A percentile compares a stretch with the other conserved stretches of the same genome.
phyloP scores from a whole-genome alignment of 1,284 basidiomycete genomes.

The Moniliophthora roreri region DNA sequence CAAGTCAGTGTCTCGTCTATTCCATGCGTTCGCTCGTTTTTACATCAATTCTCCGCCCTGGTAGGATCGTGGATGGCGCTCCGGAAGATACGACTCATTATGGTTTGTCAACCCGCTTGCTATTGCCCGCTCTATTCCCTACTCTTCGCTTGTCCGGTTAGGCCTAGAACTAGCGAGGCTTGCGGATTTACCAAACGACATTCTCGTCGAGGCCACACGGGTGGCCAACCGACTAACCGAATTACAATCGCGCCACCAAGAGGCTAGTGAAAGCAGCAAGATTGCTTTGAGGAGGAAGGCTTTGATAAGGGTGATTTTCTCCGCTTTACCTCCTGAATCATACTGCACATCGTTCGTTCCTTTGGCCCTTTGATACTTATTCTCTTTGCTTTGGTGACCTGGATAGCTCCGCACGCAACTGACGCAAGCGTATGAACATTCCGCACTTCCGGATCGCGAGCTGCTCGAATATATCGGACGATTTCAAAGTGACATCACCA shows the following conservation, averaged over 20 bases:
- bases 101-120: constrained; percentile 32
- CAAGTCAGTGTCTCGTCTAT: constrained; percentile 47
- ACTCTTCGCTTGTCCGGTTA: constrained; percentile 18
- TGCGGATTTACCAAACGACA: constrained; percentile 75
- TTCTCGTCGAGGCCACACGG: constrained; percentile 59
- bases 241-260: constrained; percentile 57
- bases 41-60: neutral
- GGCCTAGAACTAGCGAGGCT: constrained; percentile 84
- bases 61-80: constrained; percentile 66
- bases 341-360: neutral
- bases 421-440: constrained; percentile 66
- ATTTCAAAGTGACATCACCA: constrained; percentile 68
- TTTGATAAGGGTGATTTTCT: constrained; percentile 56
- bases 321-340: neutral
- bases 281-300: constrained; percentile 64
- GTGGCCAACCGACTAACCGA: constrained; percentile 62
- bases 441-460: constrained; percentile 66
- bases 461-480: constrained; percentile 60
- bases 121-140: neutral
- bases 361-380: constrained; percentile 7
- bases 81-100: constrained; percentile 63
- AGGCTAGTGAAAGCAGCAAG: constrained; percentile 59
- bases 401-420: constrained; percentile 68
- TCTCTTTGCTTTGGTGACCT: constrained; percentile 5
- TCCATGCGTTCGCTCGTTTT: neutral